Base-by-base conservation (phyloP, 257 asterid genomes). In the Pogostemon cablin region DNA sequence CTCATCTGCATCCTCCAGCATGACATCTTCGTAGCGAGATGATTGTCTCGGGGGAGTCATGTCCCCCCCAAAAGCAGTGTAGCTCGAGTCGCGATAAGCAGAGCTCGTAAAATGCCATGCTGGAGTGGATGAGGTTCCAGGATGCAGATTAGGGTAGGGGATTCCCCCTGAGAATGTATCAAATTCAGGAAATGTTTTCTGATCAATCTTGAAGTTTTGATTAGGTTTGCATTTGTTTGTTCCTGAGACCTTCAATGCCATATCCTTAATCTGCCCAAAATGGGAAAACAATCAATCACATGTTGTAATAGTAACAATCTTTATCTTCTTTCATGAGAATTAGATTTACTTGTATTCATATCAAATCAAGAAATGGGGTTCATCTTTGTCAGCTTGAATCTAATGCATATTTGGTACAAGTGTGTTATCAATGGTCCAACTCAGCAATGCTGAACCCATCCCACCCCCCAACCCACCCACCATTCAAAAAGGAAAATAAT, bases 201-300 rank as follows among this genome's bases (percentile, higher is more conserved):
- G 86, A 3, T 85, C 95, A 60, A 62, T 83, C 76, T 74, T 84
- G 84, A 80, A 92, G 64, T 49, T 78, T 9, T 81, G 65, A 52
- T 79, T 77, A 1, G 89, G 75, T 72, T 88, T 91, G 79, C 89
- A 65, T 72, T 89, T 88, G 54, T 62, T 66, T 4, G 85, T 71
- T 43, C 95, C 90, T 3, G 99, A 87, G 6, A 88, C 96, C 72
- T 91, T 95, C 70, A 85, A 44, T 46, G 96, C 98, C 81, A 95
- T 89, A 72, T 91, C 99, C 83, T 95, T 95, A 41, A 95, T 86
- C 99, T 95, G 87, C 42, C 77, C 66, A 49, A 25, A 56, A 32
- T 17, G 3, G 3, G 35, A 52, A 52, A 52, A 25, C 32, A 25
- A 25, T 25, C 32, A 0, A 25, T 25, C 32, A 25, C 32, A 25